Percentiles rank a stretch among this genome's conserved stretches.
phyloP scores from a whole-genome alignment of 257 asterid species.

The Solanum virginianum region DNA sequence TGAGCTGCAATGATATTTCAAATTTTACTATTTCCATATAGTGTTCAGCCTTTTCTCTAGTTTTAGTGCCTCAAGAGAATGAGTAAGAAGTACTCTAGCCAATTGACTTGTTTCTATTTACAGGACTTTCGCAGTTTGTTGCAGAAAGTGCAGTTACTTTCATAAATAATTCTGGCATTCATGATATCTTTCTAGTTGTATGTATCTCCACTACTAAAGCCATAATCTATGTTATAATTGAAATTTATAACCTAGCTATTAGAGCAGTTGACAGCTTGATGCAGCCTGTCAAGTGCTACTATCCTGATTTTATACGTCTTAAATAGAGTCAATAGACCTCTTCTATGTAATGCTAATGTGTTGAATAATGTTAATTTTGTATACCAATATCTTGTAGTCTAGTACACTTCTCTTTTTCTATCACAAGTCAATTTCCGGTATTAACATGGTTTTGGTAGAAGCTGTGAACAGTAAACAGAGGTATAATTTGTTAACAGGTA shows the following conservation, averaged over 20 bases:
- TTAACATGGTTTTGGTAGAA: too few species aligned
- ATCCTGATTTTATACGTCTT: not conserved
- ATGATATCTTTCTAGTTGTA: not conserved
- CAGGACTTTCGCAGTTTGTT: not conserved
- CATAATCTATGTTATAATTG: not conserved
- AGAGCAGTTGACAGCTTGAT: not conserved
- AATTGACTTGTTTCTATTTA: too few species aligned
- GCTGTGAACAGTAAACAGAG: too few species aligned
- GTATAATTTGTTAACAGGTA: too few species aligned
- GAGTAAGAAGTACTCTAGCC: too few species aligned
- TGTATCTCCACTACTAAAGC: not conserved
- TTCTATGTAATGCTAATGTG: not conserved
- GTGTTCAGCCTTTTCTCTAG: too few species aligned
- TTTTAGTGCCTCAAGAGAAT: too few species aligned
- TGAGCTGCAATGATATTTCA: too few species aligned
- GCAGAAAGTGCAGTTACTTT: not conserved
- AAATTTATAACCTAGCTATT: not conserved
- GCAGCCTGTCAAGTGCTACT: not conserved
- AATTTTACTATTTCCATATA: too few species aligned
- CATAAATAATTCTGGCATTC: too few species aligned
- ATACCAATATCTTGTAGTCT: not conserved
- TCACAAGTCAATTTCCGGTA: too few species aligned
- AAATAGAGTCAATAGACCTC: not conserved
- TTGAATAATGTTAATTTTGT: not conserved
- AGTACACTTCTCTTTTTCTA: not conserved